Base-by-base conservation (phyloP, 495 filamentous ascomycete genomes). In the Apodospora peruviana region DNA sequence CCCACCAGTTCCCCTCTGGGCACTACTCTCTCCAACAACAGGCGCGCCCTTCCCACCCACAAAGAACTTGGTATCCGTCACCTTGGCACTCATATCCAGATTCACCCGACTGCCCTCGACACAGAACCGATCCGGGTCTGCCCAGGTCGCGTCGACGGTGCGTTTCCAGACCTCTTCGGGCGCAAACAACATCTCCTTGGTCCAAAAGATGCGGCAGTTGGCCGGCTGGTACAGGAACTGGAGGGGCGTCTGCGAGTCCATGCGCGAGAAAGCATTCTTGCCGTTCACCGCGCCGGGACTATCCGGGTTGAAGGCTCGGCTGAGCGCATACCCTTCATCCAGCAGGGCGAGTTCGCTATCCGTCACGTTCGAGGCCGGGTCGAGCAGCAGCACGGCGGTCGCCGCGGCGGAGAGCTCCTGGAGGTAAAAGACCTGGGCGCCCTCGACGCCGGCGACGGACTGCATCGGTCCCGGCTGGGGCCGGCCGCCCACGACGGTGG, bases 71-170 rank as follows among this genome's bases (percentile, higher is more conserved):
- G 19, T 35, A 24, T 56, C 53, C 29, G 53, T 48, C 24, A 20
- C 17, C 35, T 21, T 20, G 23, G 17, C 22, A 23, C 43, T 52
- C 20, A 41, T 36, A 12, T 48, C 48, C 32, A 48, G 7, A 32
- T 32, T 29, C 9, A 56, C 53, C 19, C 43, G 17, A 29, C 51
- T 54, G 11, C 55, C 55, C 43, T 47, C 51, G 11, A 58, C 55
- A 29, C 55, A 58, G 12, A 42, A 57, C 47, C 35, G 27, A 17
- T 17, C 44, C 9, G 47, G 47, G 16, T 51, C 57, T 17, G 88
- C 83, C 91, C 91, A 95, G 49, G 89, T 88, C 5, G 88, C 86
- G 4, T 74, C 74, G 36, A 57, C 61, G 2, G 68, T 71, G 45
- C 68, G 63, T 29, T 65, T 58, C 78, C 76, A 81, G 10, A 71